Conservation (phyloP, 176 grass and related monocot species). For the Carex kokanica region DNA sequence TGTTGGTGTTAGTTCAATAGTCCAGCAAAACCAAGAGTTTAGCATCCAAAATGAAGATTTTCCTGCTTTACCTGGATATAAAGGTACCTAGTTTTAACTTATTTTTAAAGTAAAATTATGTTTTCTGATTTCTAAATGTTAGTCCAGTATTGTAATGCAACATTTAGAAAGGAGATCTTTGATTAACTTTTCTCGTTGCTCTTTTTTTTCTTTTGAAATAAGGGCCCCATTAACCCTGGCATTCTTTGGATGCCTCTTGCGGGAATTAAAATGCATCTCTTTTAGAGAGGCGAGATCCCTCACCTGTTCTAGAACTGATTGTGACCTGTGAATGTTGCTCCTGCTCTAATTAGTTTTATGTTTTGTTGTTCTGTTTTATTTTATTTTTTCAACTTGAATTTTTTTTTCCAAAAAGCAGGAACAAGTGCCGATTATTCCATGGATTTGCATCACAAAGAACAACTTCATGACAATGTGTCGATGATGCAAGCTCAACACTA, state of each 20-base stretch:
- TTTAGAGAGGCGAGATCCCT: background rate
- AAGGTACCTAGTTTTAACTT: conserved; percentile 54
- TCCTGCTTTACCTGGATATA: conserved; percentile 88
- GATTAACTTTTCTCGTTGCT: background rate
- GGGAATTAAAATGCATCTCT: background rate
- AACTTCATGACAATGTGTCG: conserved; percentile 83
- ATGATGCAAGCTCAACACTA: conserved; percentile 81
- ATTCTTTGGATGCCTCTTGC: background rate
- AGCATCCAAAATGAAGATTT: conserved; percentile 99
- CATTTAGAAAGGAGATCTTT: background rate
- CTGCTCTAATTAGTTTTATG: background rate
- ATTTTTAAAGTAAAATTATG: conserved; percentile 14
- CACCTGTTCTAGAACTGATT: background rate
- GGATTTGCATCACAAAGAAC: conserved; percentile 97
- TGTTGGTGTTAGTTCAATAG: conserved; percentile 73
- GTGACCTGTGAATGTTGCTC: background rate
- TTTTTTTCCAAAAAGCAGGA: conserved; percentile 35
- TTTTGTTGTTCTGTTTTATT: conserved; percentile 24
- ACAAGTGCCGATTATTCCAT: conserved; percentile 70
- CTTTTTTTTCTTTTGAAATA: background rate
- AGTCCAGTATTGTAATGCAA: background rate
- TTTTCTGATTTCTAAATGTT: background rate
- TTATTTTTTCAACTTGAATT: conserved; percentile 1
- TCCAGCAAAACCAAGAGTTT: conserved; percentile 93
- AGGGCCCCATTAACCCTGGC: background rate